phyloP scores from a whole-genome alignment of 805 yeast genomes.

The Wickerhamomyces hampshirensis region DNA sequence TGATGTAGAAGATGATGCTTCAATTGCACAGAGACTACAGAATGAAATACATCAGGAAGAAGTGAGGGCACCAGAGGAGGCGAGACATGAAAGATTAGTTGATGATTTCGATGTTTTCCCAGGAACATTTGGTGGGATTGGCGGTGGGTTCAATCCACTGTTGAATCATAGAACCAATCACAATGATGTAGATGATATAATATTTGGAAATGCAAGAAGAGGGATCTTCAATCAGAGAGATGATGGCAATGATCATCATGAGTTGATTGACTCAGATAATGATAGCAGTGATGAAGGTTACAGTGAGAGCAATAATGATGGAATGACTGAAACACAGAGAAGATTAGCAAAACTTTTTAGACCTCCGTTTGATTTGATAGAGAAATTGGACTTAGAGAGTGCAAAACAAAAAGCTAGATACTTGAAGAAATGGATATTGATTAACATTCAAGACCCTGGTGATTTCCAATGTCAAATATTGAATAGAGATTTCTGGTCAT shows the following conservation, averaged over 20 bases:
- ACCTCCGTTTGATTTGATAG: conserved; percentile 91
- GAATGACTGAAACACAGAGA: conserved; percentile 42
- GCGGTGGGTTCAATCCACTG: conserved; percentile 26
- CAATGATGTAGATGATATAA: conserved; percentile 9
- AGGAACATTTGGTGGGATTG: conserved; percentile 33
- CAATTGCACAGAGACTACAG: conserved; percentile 60
- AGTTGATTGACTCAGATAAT: conserved; percentile 24
- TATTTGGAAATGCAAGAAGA: conserved; percentile 32
- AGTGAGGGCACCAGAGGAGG: conserved; percentile 75
- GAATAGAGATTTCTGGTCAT: conserved; percentile 92
- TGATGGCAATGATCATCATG: no score
- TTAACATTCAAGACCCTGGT: conserved; percentile 81
- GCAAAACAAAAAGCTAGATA: conserved; percentile 68
- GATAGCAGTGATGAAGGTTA: conserved; percentile 30
- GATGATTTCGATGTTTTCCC: conserved; percentile 38
- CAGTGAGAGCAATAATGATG: conserved; percentile 26
- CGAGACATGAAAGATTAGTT: conserved; percentile 72
- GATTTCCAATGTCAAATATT: conserved; percentile 87
- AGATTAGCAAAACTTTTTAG: conserved; percentile 78
- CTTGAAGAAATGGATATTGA: conserved; percentile 72
- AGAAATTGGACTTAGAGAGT: conserved; percentile 57
- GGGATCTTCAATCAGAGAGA: conserved; percentile 33
- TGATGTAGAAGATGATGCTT: conserved; percentile 31
- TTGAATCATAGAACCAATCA: background rate
- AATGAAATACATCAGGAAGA: conserved; percentile 51